Percentiles rank a stretch among this genome's conserved stretches.
These are phyloP conservation scores for Ustilago nuda DNA, from an alignment of 1,284 basidiomycete genomes.

Conservation along the genomic window DNA sequence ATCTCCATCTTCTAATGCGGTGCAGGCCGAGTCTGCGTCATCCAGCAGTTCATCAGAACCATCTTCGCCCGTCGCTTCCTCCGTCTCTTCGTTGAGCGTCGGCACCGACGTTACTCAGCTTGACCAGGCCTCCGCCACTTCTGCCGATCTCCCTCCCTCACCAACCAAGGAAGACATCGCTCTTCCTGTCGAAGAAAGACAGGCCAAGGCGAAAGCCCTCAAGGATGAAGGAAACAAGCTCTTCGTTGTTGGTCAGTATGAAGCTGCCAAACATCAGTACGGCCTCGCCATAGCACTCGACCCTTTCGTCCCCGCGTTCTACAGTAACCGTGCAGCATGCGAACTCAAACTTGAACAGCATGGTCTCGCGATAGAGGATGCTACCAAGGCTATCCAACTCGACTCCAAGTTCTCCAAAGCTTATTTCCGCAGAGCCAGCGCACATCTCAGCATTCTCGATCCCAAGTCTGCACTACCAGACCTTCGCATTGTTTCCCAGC, in stretches of 20 bases:
- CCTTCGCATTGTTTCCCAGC: slow-evolving; percentile 74
- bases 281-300: slow-evolving; percentile 62
- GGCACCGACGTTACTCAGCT: slow-evolving; percentile 37
- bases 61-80: slow-evolving; percentile 33
- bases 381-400: slow-evolving; percentile 82
- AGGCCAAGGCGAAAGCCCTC: slow-evolving; percentile 40
- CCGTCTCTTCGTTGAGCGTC: slow-evolving; percentile 27
- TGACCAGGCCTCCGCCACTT: slow-evolving; percentile 56
- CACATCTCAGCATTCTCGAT: slow-evolving; percentile 84
- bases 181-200: slow-evolving; percentile 52
- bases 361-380: slow-evolving; percentile 67
- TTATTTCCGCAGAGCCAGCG: slow-evolving; percentile 90
- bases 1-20: slow-evolving; percentile 5
- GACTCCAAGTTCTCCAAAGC: slow-evolving; percentile 93
- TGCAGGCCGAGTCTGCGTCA: slow-evolving; percentile 26
- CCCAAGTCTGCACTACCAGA: slow-evolving; percentile 65
- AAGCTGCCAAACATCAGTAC: slow-evolving; percentile 62
- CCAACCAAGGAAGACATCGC: slow-evolving; percentile 42
- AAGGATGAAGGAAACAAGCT: slow-evolving; percentile 65
- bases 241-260: slow-evolving; percentile 59
- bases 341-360: slow-evolving; percentile 69
- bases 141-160: slow-evolving; percentile 58
- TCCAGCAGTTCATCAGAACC: slow-evolving; percentile 36
- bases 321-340: slow-evolving; percentile 66
- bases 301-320: slow-evolving; percentile 56